Percentiles rank a stretch among this genome's conserved stretches.
Evolutionary conservation across 352 stramenopile species (phyloP).

Genomic region (Pythium biforme): DNA sequence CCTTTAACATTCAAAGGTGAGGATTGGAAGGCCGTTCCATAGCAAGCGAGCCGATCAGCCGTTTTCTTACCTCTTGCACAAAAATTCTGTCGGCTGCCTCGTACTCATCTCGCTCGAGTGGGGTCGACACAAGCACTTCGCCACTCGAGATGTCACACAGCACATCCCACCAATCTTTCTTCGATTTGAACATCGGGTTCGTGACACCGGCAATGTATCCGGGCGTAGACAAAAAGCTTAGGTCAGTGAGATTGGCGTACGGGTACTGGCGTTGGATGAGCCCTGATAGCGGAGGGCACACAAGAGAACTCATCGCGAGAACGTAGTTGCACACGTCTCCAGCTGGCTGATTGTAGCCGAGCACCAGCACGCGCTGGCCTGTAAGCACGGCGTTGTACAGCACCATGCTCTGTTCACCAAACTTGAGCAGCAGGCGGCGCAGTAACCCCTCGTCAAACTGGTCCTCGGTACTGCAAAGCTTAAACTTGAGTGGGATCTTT

Average conservation of each 20-base stretch:
- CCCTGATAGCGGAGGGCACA: slow-evolving; percentile 78
- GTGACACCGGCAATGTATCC: slow-evolving; percentile 90
- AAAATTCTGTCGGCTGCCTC: slow-evolving; percentile 68
- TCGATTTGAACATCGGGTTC: slow-evolving; percentile 92
- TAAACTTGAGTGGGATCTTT: slow-evolving; percentile 70
- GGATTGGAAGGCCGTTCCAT: not conserved
- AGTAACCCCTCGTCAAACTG: slow-evolving; percentile 81
- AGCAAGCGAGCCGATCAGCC: not conserved
- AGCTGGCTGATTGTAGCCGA: slow-evolving; percentile 82
- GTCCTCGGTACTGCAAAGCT: slow-evolving; percentile 80
- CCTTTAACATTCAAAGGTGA: slow-evolving; percentile 29
- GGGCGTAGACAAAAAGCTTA: slow-evolving; percentile 79
- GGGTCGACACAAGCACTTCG: slow-evolving; percentile 61
- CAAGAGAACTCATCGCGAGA: slow-evolving; percentile 76
- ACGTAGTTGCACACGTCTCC: slow-evolving; percentile 87
- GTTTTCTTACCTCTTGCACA: slow-evolving; percentile 59
- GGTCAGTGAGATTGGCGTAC: slow-evolving; percentile 89
- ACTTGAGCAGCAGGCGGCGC: slow-evolving; percentile 65
- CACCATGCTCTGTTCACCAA: slow-evolving; percentile 84
- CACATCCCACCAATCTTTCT: slow-evolving; percentile 90
- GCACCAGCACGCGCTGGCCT: slow-evolving; percentile 68
- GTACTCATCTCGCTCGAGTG: slow-evolving; percentile 72
- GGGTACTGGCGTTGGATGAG: slow-evolving; percentile 80
- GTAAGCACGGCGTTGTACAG: slow-evolving; percentile 87
- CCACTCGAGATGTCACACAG: slow-evolving; percentile 85